Conservation (phyloP, 306 rosid species). For the Quercus ilex region DNA sequence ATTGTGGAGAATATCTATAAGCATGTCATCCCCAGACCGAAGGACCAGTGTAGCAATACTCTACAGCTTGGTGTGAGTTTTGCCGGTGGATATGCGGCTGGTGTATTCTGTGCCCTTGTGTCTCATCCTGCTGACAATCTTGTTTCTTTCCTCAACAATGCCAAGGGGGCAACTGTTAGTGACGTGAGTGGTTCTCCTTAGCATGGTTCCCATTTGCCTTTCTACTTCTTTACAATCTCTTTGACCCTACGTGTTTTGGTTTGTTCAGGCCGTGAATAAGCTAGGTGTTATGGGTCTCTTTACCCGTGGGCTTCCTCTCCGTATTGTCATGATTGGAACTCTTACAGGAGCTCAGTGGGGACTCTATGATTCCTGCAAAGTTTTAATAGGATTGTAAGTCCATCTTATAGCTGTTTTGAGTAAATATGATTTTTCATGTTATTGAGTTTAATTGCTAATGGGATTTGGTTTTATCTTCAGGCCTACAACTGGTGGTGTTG, state of each 20-base stretch:
- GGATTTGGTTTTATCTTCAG: slow-evolving; percentile 34
- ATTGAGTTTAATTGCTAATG: not conserved
- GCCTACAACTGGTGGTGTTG: slow-evolving; percentile 92
- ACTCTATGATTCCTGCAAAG: slow-evolving; percentile 91
- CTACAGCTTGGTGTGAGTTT: slow-evolving; percentile 94
- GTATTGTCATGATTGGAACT: slow-evolving; percentile 94
- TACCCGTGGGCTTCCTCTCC: slow-evolving; percentile 96
- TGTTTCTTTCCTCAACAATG: slow-evolving; percentile 94
- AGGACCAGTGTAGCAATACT: slow-evolving; percentile 74
- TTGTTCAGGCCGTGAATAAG: slow-evolving; percentile 81
- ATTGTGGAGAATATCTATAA: slow-evolving; percentile 76
- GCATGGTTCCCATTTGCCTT: not conserved
- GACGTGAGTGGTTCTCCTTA: slow-evolving; percentile 58
- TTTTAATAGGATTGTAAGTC: slow-evolving; percentile 86
- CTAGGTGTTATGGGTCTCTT: slow-evolving; percentile 75
- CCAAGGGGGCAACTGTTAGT: slow-evolving; percentile 93
- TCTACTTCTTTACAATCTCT: slow-evolving; percentile 11
- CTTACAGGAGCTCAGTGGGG: slow-evolving; percentile 99
- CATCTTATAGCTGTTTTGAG: slow-evolving; percentile 1
- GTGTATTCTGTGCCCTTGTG: slow-evolving; percentile 86
- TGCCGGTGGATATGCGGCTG: slow-evolving; percentile 92
- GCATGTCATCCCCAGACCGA: slow-evolving; percentile 72
- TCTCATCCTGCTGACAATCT: slow-evolving; percentile 99
- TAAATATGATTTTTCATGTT: not conserved
- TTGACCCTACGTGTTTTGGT: not conserved